Conservation (phyloP, 306 rosid species). For the Pachyrhizus erosus region DNA sequence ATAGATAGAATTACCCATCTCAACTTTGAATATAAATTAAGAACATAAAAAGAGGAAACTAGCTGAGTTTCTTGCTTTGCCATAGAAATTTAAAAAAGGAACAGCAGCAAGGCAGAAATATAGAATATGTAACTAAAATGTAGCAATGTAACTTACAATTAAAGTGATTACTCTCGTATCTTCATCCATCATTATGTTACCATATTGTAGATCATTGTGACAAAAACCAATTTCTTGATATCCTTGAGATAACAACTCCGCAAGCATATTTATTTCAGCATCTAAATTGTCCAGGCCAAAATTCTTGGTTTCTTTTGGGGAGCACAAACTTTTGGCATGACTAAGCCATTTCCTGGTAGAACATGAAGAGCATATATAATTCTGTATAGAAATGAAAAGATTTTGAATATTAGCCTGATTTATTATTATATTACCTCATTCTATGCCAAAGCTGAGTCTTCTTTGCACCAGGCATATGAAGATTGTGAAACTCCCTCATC, state of each 20-base stretch:
- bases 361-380: neutral
- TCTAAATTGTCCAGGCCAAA: constrained; percentile 64
- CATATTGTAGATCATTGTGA: constrained; percentile 94
- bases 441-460: constrained; percentile 69
- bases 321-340: constrained; percentile 66
- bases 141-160: constrained; percentile 65
- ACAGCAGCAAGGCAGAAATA: neutral
- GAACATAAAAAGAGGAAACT: neutral
- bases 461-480: constrained; percentile 75
- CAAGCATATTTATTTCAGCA: constrained; percentile 67
- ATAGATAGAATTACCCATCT: neutral
- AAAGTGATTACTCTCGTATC: constrained; percentile 75
- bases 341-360: constrained; percentile 71
- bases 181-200: constrained; percentile 97
- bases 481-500: constrained; percentile 79
- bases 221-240: constrained; percentile 81
- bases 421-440: constrained; percentile 67
- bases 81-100: neutral
- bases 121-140: neutral
- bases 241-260: constrained; percentile 49
- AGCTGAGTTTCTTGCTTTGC: neutral
- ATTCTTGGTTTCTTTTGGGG: constrained; percentile 52
- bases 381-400: neutral
- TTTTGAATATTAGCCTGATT: neutral
- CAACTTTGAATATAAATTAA: neutral